A percentile compares a stretch with the other conserved stretches of the same genome.
Evolutionary conservation across 2,329 filamentous ascomycete species (phyloP).

Genomic region (Pestalotiopsis sp.): DNA sequence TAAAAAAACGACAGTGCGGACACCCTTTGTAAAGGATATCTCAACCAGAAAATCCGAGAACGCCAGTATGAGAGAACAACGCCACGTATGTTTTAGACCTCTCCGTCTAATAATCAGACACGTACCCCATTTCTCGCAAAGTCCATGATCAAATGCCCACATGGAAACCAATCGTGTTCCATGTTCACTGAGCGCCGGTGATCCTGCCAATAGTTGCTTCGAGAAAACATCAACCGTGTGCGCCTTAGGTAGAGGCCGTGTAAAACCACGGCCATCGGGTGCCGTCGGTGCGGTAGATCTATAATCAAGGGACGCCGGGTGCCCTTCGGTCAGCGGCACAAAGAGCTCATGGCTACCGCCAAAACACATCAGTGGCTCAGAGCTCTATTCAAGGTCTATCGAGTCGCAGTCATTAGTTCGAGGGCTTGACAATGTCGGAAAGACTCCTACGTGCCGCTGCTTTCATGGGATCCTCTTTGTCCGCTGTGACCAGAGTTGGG

Average conservation of each 20-base stretch:
- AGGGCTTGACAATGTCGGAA: conserved; percentile 37
- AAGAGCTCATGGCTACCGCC: neutral
- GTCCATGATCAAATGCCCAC: neutral
- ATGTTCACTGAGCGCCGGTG: neutral
- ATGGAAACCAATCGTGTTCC: neutral
- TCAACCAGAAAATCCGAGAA: neutral
- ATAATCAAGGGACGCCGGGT: neutral
- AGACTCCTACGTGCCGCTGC: conserved; percentile 48
- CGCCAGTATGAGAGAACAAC: neutral
- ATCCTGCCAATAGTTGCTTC: neutral
- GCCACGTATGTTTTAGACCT: neutral
- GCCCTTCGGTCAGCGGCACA: neutral
- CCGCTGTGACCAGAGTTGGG: conserved; percentile 60
- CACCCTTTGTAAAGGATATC: neutral
- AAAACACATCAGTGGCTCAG: conserved; percentile 27
- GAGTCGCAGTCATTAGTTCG: conserved; percentile 26
- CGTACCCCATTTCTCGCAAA: neutral
- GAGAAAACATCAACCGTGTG: neutral
- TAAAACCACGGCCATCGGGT: neutral
- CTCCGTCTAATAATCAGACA: neutral
- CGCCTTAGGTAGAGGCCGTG: neutral
- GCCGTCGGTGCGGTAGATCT: neutral
- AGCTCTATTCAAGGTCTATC: conserved; percentile 31
- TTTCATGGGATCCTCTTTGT: conserved; percentile 57
- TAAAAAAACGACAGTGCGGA: neutral